A percentile compares a stretch with the other conserved stretches of the same genome.
These are phyloP conservation scores for Ogataea sp. DNA, from an alignment of 805 yeast genomes.

Conservation along the genomic window DNA sequence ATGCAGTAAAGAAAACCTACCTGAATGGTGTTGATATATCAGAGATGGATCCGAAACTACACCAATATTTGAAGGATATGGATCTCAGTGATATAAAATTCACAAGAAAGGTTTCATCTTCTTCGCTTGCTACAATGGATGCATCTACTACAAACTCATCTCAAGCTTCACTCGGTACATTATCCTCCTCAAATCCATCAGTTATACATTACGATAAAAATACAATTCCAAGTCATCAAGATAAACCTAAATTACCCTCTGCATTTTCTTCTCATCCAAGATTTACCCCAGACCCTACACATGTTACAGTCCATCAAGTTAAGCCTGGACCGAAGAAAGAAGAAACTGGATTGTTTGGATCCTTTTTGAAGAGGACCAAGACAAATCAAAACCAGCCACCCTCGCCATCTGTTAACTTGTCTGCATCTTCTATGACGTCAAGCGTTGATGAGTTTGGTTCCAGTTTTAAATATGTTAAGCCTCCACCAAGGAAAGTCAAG, in stretches of 20 bases:
- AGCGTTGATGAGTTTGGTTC: too few species aligned
- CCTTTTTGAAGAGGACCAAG: conserved; percentile 20
- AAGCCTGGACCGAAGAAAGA: conserved; percentile 5
- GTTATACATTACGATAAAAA: conserved; percentile 26
- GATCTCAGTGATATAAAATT: conserved; percentile 5
- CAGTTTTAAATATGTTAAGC: conserved; percentile 14
- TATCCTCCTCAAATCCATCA: conserved; percentile 9
- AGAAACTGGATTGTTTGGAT: conserved; percentile 19
- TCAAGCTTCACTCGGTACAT: conserved; percentile 16
- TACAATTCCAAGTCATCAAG: conserved; percentile 47
- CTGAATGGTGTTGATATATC: neutral
- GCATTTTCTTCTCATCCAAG: conserved; percentile 30
- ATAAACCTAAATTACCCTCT: conserved; percentile 37
- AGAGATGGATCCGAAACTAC: conserved; percentile 33
- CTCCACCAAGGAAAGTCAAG: conserved; percentile 20
- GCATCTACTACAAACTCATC: conserved; percentile 5
- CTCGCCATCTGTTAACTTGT: conserved; percentile 6
- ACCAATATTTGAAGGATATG: conserved; percentile 33
- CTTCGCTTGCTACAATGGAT: too few species aligned
- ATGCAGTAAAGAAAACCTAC: conserved; percentile 1
- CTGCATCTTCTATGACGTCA: conserved; percentile 2
- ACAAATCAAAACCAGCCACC: conserved; percentile 13
- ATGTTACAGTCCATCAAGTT: conserved; percentile 11
- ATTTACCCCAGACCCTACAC: conserved; percentile 17
- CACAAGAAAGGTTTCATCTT: neutral